A percentile compares a stretch with the other conserved stretches of the same genome.
Conservation (phyloP, 139 green algal species). For the Penium margaritaceum region DNA sequence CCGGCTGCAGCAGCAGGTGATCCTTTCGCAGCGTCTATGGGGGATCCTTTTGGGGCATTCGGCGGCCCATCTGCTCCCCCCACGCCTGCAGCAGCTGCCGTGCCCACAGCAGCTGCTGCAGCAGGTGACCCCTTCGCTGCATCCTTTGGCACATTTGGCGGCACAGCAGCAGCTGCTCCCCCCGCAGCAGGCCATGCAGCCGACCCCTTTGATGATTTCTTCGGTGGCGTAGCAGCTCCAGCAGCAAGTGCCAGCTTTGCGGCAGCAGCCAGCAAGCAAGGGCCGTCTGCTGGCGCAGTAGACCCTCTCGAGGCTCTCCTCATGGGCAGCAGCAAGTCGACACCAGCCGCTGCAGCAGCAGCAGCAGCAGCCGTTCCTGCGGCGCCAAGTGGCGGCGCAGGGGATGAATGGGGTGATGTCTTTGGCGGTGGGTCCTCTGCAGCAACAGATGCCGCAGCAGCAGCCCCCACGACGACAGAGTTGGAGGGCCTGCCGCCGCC, state of each 20-base stretch:
- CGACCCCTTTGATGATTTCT: slow-evolving; percentile 22
- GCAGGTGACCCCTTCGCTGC: background rate
- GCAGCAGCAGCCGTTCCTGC: background rate
- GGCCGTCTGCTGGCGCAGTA: background rate
- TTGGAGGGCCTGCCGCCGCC: slow-evolving; percentile 27
- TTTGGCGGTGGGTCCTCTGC: background rate
- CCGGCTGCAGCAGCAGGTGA: background rate
- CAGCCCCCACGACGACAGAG: slow-evolving; percentile 17
- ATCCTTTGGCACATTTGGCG: background rate
- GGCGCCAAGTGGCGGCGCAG: background rate
- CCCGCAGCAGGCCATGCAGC: background rate
- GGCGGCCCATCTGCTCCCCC: no score
- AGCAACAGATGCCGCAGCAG: background rate
- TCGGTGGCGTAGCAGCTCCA: background rate
- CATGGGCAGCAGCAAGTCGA: slow-evolving; percentile 6
- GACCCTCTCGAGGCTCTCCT: slow-evolving; percentile 22
- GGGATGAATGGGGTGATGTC: background rate
- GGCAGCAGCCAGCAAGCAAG: background rate
- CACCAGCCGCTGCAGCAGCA: background rate
- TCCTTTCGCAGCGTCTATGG: background rate
- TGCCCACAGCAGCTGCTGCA: background rate
- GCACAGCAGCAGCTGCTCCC: background rate
- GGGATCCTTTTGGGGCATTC: background rate
- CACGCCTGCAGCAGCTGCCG: background rate
- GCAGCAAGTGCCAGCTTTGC: background rate